A percentile compares a stretch with the other conserved stretches of the same genome.
Conservation (phyloP, 164 flowering plant genomes). For the Vitis rupestris region DNA sequence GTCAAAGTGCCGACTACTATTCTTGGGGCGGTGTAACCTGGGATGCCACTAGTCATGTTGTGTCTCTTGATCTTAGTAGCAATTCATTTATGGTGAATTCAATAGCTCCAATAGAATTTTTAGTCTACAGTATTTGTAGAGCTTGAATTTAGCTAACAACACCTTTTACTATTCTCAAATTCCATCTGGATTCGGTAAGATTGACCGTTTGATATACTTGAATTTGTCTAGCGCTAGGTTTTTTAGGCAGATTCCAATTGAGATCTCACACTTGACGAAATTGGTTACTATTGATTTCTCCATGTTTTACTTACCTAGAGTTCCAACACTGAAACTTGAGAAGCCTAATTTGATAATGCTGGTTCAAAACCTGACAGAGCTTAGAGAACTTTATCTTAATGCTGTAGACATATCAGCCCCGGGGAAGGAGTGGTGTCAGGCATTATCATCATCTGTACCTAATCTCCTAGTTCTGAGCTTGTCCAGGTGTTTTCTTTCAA, state of each 20-base stretch:
- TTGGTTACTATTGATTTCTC: conserved; percentile 32
- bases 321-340: conserved; percentile 4
- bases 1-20: conserved; percentile 17
- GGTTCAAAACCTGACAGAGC: conserved; percentile 9
- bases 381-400: conserved; percentile 21
- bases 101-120: conserved; percentile 16
- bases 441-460: conserved; percentile 23
- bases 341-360: conserved; percentile 20
- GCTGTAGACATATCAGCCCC: conserved; percentile 10
- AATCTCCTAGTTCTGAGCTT: conserved; percentile 25
- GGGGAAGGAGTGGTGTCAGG: conserved; percentile 16
- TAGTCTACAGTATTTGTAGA: conserved; percentile 17
- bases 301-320: neutral
- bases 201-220: conserved; percentile 4
- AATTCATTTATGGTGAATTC: conserved; percentile 7
- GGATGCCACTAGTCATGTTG: conserved; percentile 9
- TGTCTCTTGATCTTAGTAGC: conserved; percentile 15
- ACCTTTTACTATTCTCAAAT: neutral
- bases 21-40: conserved; percentile 20
- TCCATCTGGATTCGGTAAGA: conserved; percentile 16
- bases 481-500: conserved; percentile 21
- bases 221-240: conserved; percentile 27
- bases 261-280: conserved; percentile 13
- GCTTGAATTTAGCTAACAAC: conserved; percentile 17
- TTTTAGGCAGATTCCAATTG: conserved; percentile 20